A percentile compares a stretch with the other conserved stretches of the same genome.
Conservation (phyloP, 345 rosid genomes). For the Eucalyptus erythrocorys region DNA sequence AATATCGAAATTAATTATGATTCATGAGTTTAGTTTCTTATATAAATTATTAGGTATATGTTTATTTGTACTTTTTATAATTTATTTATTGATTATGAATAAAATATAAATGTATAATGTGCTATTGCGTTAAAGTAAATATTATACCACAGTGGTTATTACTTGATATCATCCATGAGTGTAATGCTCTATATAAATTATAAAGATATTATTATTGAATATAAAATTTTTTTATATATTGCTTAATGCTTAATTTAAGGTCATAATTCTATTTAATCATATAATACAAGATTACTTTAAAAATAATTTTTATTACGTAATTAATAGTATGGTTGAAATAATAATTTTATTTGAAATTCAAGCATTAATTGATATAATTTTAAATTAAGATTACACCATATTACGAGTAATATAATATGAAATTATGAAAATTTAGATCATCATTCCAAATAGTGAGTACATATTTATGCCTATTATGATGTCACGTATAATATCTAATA, state of each 20-base stretch:
- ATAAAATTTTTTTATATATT: too few species aligned
- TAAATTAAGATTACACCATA: too few species aligned
- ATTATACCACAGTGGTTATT: not conserved
- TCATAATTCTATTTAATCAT: too few species aligned
- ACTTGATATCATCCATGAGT: not conserved
- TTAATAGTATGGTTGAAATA: not conserved
- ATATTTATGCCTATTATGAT: not conserved
- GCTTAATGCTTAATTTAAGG: too few species aligned
- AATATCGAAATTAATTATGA: not conserved
- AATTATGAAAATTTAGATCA: not conserved
- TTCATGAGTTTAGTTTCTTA: not conserved
- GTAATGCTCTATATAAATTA: not conserved
- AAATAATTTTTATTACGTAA: too few species aligned
- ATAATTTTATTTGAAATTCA: too few species aligned
- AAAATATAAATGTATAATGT: not conserved
- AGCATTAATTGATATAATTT: not conserved
- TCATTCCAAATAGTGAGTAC: not conserved
- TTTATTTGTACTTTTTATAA: not conserved
- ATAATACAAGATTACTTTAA: too few species aligned
- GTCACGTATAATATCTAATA: not conserved
- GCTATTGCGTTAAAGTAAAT: not conserved
- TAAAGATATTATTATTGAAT: too few species aligned
- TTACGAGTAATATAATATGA: not conserved
- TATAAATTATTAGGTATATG: not conserved
- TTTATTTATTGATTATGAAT: not conserved